phyloP scores from a whole-genome alignment of 768 basidiomycete genomes.

The Fomitopsis pulvina region DNA sequence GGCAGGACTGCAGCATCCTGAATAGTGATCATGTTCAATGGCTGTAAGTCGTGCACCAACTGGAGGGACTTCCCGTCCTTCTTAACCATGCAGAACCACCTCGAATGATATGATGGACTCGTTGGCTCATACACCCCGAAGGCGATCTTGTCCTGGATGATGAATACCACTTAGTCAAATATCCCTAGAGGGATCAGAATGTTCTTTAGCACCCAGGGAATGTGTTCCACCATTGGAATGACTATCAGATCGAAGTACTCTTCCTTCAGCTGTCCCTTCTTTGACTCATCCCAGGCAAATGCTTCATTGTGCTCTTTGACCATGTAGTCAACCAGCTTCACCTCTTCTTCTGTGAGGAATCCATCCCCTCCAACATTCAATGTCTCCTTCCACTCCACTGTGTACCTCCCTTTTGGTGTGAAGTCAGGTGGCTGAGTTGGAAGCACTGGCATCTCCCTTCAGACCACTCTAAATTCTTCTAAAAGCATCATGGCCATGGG shows the following conservation, averaged over 20 bases:
- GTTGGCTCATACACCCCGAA: conserved; percentile 28
- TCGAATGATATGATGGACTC: conserved; percentile 16
- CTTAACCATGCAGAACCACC: conserved; percentile 19
- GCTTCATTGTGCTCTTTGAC: too few relatives aligned
- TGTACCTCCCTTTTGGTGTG: too few relatives aligned
- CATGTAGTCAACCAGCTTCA: too few relatives aligned
- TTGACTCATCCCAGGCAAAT: too few relatives aligned
- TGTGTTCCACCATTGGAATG: conserved; percentile 14
- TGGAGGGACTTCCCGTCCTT: conserved; percentile 16
- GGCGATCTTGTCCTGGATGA: conserved; percentile 29
- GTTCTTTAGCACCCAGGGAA: conserved; percentile 23
- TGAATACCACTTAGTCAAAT: conserved; percentile 22
- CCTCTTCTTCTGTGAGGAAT: too few relatives aligned
- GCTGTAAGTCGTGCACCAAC: conserved; percentile 19
- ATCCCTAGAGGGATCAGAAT: conserved; percentile 20
- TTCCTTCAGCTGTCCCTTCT: conserved; percentile 28
- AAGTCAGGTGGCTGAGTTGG: too few relatives aligned
- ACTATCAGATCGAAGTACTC: conserved; percentile 30
- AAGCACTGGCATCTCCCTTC: too few relatives aligned
- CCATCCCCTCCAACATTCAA: too few relatives aligned
- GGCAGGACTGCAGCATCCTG: conserved; percentile 15
- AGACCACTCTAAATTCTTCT: too few relatives aligned
- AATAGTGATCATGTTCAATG: conserved; percentile 19
- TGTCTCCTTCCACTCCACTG: too few relatives aligned
- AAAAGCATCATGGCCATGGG: too few relatives aligned